Conservation (phyloP, 1,284 basidiomycete genomes). For the Hypsizygus ulmarius region DNA sequence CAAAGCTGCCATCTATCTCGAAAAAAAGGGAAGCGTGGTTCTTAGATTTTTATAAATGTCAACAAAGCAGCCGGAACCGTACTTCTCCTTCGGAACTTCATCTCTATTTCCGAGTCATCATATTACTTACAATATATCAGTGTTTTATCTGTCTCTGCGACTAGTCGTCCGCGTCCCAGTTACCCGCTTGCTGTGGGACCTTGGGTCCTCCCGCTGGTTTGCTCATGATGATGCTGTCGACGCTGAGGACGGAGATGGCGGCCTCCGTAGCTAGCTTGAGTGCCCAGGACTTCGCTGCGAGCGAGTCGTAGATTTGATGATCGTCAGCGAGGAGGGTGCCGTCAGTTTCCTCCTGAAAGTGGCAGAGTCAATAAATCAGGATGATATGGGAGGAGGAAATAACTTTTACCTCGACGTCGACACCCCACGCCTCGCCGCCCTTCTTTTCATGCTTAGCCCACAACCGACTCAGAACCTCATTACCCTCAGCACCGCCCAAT, state of each 20-base stretch:
- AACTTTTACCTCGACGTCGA: conserved; percentile 82
- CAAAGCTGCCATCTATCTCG: no score
- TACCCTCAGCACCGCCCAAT: conserved; percentile 84
- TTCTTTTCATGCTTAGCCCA: conserved; percentile 86
- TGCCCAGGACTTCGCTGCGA: conserved; percentile 90
- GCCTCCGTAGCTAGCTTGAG: conserved; percentile 90
- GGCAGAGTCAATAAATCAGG: not conserved
- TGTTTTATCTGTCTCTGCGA: conserved; percentile 8
- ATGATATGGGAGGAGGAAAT: conserved; percentile 9
- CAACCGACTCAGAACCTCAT: conserved; percentile 85
- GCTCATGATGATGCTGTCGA: conserved; percentile 98
- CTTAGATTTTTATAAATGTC: no score
- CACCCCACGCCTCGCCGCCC: conserved; percentile 76
- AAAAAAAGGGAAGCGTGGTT: no score
- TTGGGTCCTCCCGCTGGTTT: conserved; percentile 88
- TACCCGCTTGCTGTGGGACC: conserved; percentile 77
- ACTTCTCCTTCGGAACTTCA: no score
- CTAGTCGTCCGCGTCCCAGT: conserved; percentile 78
- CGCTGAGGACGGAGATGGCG: conserved; percentile 89
- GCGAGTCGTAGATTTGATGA: conserved; percentile 76
- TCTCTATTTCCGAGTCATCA: no score
- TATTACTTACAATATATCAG: conserved; percentile 5
- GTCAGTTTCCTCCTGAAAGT: conserved; percentile 66
- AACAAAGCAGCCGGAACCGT: no score
- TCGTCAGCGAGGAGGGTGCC: conserved; percentile 67